These are phyloP conservation scores for Penicillium sp. DNA, from an alignment of 2,329 filamentous ascomycete genomes.

Conservation along the genomic window DNA sequence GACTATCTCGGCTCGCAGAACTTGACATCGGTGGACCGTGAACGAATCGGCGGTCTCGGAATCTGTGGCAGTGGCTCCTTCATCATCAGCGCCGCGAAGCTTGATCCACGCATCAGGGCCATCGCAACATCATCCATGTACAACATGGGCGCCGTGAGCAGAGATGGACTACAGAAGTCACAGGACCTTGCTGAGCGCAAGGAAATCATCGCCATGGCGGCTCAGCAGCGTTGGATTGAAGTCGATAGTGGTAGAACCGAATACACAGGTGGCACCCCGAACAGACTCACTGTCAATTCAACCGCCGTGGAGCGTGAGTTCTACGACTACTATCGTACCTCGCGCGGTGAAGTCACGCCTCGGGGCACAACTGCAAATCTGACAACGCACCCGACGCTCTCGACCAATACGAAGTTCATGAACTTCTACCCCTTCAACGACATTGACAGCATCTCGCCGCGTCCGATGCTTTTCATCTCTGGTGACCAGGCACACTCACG, in stretches of 20 bases:
- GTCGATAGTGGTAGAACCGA: conserved; percentile 7
- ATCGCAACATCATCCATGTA: conserved; percentile 14
- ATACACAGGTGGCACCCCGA: conserved; percentile 22
- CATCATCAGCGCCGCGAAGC: conserved; percentile 38
- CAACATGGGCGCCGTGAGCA: background rate
- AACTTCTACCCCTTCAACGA: conserved; percentile 29
- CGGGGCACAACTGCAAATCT: conserved; percentile 15
- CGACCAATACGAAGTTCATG: conserved; percentile 32
- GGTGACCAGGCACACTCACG: conserved; percentile 26
- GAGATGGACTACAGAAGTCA: background rate
- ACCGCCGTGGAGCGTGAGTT: conserved; percentile 28
- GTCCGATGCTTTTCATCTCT: conserved; percentile 25
- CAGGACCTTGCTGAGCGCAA: conserved; percentile 12
- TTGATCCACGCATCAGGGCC: conserved; percentile 24
- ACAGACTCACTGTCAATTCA: conserved; percentile 23
- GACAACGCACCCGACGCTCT: conserved; percentile 35
- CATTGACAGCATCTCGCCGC: conserved; percentile 25
- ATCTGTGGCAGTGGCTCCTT: conserved; percentile 31
- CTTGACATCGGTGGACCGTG: conserved; percentile 20
- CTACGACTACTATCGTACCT: conserved; percentile 36
- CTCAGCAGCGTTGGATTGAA: conserved; percentile 25
- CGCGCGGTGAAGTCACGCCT: conserved; percentile 30
- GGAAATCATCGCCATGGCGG: conserved; percentile 12
- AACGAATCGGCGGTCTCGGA: conserved; percentile 29
- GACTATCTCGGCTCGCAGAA: conserved; percentile 25